Conservation (phyloP, 2,329 filamentous ascomycete species). For the Aspergillus sp. region DNA sequence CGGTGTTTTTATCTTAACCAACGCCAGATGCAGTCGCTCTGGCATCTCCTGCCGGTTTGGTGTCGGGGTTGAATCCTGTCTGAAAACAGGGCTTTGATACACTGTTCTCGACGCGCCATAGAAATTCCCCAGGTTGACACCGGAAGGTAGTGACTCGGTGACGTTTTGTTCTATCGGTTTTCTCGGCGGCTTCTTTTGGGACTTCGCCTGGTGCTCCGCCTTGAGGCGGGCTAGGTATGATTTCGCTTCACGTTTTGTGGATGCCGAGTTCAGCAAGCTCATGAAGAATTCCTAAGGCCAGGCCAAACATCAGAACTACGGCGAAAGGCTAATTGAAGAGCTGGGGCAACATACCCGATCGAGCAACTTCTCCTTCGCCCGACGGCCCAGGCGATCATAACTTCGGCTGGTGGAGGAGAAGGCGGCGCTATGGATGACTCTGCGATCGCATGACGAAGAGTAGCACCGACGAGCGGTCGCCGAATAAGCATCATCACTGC, state of each 20-base stretch:
- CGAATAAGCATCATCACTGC: conserved; percentile 9
- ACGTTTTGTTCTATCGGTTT: conserved; percentile 20
- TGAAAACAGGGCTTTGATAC: conserved; percentile 60
- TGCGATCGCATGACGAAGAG: conserved; percentile 19
- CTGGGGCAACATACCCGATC: conserved; percentile 36
- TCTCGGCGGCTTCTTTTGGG: conserved; percentile 32
- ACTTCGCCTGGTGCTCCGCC: conserved; percentile 36
- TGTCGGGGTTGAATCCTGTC: conserved; percentile 50
- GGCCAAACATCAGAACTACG: conserved; percentile 1
- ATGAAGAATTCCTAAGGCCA: conserved; percentile 72
- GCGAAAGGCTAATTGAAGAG: not conserved
- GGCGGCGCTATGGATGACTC: conserved; percentile 28
- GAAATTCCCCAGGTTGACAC: conserved; percentile 62
- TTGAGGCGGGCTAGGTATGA: conserved; percentile 87
- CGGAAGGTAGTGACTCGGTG: conserved; percentile 33
- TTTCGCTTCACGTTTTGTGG: conserved; percentile 89
- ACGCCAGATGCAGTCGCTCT: conserved; percentile 69
- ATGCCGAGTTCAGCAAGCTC: conserved; percentile 81
- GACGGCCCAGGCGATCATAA: conserved; percentile 35
- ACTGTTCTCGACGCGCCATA: conserved; percentile 60
- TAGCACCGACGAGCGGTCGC: conserved; percentile 14
- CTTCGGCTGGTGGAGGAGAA: conserved; percentile 30
- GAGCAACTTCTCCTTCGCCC: conserved; percentile 45
- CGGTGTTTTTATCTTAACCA: conserved; percentile 79
- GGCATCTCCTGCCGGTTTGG: conserved; percentile 35